Conservation (phyloP, 139 green algal species). For the Coelastrella sp. region DNA sequence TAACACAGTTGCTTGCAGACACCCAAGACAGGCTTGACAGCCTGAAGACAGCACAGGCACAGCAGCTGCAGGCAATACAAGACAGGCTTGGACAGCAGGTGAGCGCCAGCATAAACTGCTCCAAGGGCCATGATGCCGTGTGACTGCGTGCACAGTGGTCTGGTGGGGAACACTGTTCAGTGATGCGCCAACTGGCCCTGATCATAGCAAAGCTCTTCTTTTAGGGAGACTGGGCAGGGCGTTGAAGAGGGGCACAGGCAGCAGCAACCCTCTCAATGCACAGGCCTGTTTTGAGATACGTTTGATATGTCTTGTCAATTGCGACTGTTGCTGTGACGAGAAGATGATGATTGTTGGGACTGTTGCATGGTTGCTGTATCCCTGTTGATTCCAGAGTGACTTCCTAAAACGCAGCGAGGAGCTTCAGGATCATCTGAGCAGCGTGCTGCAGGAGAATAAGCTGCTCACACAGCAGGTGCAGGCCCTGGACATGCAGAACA, state of each 20-base stretch:
- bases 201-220: no score
- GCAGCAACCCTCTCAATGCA: no score
- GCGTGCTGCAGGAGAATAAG: constrained; percentile 26
- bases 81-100: constrained; percentile 15
- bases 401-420: neutral
- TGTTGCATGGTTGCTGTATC: neutral
- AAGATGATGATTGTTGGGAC: no score
- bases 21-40: neutral
- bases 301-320: no score
- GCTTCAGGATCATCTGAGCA: neutral
- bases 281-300: no score
- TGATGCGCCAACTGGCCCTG: no score
- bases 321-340: no score
- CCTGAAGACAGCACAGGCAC: neutral
- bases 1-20: neutral
- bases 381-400: neutral
- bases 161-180: no score
- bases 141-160: no score
- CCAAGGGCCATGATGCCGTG: no score
- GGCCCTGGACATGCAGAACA: neutral
- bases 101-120: constrained; percentile 7
- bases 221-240: no score
- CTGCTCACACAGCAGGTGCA: constrained; percentile 25
- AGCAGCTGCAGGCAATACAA: constrained; percentile 30
- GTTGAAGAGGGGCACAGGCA: no score